Evolutionary conservation across 169 alveolate genomes (phyloP), one percentile per base, ranked within the genome.

Genomic region (Plasmodium ovale): DNA sequence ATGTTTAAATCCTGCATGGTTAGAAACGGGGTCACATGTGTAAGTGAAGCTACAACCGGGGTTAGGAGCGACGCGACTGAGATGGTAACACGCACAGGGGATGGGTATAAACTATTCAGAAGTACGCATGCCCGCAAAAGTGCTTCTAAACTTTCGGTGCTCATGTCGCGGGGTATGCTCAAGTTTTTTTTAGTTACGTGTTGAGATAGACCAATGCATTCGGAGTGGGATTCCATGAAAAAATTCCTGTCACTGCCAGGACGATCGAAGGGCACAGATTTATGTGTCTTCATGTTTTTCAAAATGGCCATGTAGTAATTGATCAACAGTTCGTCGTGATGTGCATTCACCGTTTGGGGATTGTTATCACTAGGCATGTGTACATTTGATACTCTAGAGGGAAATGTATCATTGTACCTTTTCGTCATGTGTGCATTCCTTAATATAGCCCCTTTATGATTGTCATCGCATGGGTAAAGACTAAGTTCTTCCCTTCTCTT

Each of bases 1-100:
- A 77, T 42, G 47, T 77, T 77, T 16, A 59, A 53, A 54, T 77
- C 88, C 88, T 77, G 67, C 35, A 31, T 53, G n/a, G n/a, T n/a
- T n/a, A n/a, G n/a, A n/a, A n/a, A n/a, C n/a, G n/a, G n/a, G n/a
- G n/a, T n/a, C n/a, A n/a, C n/a, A n/a, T n/a, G n/a, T n/a, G n/a
- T n/a, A n/a, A n/a, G n/a, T n/a, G n/a, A n/a, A n/a, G n/a, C n/a
- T n/a, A n/a, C n/a, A n/a, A n/a, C n/a, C 25, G 3, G 12, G 3
- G 39, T 3, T 16, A 69, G 7, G n/a, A 51, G 12, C 27, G 14
- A 44, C 12, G 12, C n/a, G 27, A 23, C 23, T 19, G 5, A 59
- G 10, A 25, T 23, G 47, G 5, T 27, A 27, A 23, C 6, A 31
- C n/a, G 10, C 21, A 4, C 33, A 0, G n/a, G n/a, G n/a, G n/a